phyloP scores from a whole-genome alignment of 176 grass and related monocot species.

The Aegilops sharonensis region DNA sequence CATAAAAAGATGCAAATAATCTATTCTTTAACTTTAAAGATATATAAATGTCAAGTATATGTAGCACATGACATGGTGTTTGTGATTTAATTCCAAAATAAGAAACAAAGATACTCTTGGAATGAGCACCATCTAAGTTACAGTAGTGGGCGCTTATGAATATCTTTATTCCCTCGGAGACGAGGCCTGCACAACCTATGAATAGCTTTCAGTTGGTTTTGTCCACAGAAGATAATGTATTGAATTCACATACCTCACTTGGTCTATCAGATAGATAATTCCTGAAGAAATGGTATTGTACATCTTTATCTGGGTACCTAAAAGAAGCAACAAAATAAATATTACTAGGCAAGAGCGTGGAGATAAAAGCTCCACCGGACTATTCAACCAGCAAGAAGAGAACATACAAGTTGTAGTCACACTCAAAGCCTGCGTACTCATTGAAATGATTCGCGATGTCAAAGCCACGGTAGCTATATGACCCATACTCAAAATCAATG shows the following conservation, averaged over 20 bases:
- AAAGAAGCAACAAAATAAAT: constrained; percentile 32
- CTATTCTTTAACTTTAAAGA: not conserved
- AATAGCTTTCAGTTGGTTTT: not conserved
- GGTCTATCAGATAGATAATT: constrained; percentile 75
- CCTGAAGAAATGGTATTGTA: constrained; percentile 91
- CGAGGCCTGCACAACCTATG: not conserved
- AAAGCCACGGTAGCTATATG: constrained; percentile 91
- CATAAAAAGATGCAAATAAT: constrained; percentile 15
- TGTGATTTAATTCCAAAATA: constrained; percentile 3
- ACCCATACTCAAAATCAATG: constrained; percentile 99
- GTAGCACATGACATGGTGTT: not conserved
- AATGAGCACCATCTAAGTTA: not conserved
- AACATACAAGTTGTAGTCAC: constrained; percentile 86
- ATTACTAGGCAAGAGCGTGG: constrained; percentile 14
- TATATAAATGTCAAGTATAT: not conserved
- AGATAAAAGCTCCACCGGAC: not conserved
- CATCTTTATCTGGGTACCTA: constrained; percentile 95
- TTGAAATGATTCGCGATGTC: constrained; percentile 99
- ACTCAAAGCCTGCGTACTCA: constrained; percentile 93
- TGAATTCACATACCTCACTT: constrained; percentile 55
- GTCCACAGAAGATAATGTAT: not conserved
- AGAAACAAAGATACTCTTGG: not conserved
- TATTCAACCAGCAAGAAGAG: not conserved
- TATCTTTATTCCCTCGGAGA: constrained; percentile 16
- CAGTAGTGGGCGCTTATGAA: not conserved